A percentile compares a stretch with the other conserved stretches of the same genome.
Evolutionary conservation across 192 early-diverging fungal genomes (phyloP).

Genomic region (Backusella circina): DNA sequence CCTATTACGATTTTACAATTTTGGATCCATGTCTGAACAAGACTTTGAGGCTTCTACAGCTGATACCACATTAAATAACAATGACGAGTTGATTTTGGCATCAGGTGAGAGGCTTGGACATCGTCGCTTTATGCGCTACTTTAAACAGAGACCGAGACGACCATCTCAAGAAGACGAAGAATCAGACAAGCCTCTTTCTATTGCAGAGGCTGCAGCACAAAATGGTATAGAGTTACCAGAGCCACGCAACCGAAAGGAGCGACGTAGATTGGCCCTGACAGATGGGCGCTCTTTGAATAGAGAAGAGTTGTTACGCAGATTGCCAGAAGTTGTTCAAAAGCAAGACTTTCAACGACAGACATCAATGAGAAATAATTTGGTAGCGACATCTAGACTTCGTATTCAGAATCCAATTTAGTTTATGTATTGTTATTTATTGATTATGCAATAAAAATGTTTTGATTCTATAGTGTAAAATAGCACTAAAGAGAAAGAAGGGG

Average conservation of each 20-base stretch:
- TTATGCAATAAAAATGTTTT: background rate
- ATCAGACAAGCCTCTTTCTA: background rate
- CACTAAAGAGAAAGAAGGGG: too few species aligned
- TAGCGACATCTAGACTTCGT: constrained; percentile 1
- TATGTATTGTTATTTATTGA: background rate
- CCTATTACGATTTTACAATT: constrained; percentile 93
- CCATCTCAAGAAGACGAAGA: background rate
- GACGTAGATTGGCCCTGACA: constrained; percentile 12
- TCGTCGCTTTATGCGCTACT: constrained; percentile 14
- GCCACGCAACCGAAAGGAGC: constrained; percentile 4
- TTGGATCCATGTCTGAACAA: constrained; percentile 54
- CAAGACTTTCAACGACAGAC: background rate
- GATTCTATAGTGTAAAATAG: background rate
- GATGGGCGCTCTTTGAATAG: background rate
- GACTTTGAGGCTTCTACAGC: background rate
- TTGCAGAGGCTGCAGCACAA: background rate
- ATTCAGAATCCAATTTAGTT: constrained; percentile 9
- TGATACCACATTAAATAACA: background rate
- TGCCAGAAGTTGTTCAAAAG: constrained; percentile 1
- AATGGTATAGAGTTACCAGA: background rate
- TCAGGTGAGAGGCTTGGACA: constrained; percentile 18
- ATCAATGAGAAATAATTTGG: background rate
- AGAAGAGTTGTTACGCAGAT: background rate
- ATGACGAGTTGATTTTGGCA: constrained; percentile 10
- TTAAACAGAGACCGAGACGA: constrained; percentile 13